These are phyloP conservation scores for Trichomonascaceae sp. DNA, from an alignment of 1,139 yeast species.

Conservation along the genomic window DNA sequence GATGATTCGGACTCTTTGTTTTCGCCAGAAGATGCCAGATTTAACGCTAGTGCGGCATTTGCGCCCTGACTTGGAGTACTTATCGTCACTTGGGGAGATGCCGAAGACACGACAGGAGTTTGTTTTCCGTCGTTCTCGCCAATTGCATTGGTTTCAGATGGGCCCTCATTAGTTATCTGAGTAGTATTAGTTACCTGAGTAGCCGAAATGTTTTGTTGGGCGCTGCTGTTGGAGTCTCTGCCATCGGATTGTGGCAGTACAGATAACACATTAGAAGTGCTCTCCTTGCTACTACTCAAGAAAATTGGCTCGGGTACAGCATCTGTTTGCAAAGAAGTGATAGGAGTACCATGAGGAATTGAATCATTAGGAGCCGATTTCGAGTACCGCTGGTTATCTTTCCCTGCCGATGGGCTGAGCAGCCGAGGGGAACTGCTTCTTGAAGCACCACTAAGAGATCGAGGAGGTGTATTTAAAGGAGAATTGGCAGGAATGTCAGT, in stretches of 20 bases:
- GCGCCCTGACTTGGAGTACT: background rate
- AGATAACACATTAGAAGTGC: background rate
- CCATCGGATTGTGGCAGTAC: background rate
- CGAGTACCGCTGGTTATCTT: background rate
- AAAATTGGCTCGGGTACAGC: conserved; percentile 5
- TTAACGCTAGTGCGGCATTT: background rate
- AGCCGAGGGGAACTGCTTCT: background rate
- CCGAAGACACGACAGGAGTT: background rate
- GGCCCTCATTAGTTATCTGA: background rate
- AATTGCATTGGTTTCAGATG: background rate
- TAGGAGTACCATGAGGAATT: conserved; percentile 3
- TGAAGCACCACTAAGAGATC: background rate
- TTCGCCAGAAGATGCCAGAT: background rate
- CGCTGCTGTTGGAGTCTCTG: background rate
- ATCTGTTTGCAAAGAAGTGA: conserved; percentile 7
- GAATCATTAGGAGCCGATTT: conserved; percentile 1
- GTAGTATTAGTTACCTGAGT: background rate
- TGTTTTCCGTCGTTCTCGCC: background rate
- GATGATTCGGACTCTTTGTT: background rate
- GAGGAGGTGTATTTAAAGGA: background rate
- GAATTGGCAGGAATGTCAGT: background rate
- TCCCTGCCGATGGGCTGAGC: background rate
- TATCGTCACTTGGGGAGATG: background rate
- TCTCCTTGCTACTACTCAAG: background rate
- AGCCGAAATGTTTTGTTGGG: background rate